A percentile compares a stretch with the other conserved stretches of the same genome.
These are phyloP conservation scores for Debaryomyces fabryi DNA, from an alignment of 1,139 yeast species.

Conservation along the genomic window DNA sequence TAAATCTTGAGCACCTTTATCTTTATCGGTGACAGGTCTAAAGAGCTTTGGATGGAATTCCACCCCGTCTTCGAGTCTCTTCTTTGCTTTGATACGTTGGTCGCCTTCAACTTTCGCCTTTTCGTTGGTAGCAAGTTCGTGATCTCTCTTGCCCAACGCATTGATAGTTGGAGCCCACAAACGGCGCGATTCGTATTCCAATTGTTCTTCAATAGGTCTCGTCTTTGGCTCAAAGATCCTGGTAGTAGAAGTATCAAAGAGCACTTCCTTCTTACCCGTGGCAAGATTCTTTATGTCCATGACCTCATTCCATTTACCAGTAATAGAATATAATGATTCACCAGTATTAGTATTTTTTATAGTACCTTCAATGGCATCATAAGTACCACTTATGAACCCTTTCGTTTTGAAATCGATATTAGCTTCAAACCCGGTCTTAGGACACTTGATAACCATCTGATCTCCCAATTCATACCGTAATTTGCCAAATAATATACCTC, in stretches of 20 bases:
- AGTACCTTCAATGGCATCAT: constrained; percentile 83
- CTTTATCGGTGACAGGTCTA: constrained; percentile 34
- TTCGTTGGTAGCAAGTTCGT: constrained; percentile 81
- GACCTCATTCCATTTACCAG: constrained; percentile 93
- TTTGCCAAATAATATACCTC: constrained; percentile 90
- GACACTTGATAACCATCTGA: constrained; percentile 74
- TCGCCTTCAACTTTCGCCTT: constrained; percentile 82
- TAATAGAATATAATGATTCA: constrained; percentile 61
- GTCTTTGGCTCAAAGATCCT: constrained; percentile 63
- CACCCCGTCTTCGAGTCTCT: constrained; percentile 74
- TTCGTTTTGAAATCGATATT: constrained; percentile 93
- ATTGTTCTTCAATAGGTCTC: constrained; percentile 78
- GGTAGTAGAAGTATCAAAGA: constrained; percentile 67
- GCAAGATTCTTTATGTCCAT: constrained; percentile 66
- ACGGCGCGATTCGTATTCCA: constrained; percentile 75
- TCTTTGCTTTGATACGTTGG: constrained; percentile 74
- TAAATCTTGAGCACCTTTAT: constrained; percentile 36
- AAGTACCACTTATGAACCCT: constrained; percentile 90
- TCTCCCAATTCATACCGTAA: constrained; percentile 91
- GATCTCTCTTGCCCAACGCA: constrained; percentile 78
- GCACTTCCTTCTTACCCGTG: constrained; percentile 50
- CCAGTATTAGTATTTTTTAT: constrained; percentile 57
- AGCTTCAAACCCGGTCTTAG: constrained; percentile 60
- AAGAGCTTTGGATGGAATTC: constrained; percentile 83
- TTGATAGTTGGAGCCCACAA: constrained; percentile 82